A percentile compares a stretch with the other conserved stretches of the same genome.
These are phyloP conservation scores for Daedaleopsis nitida DNA, from an alignment of 768 basidiomycete species.

Conservation along the genomic window DNA sequence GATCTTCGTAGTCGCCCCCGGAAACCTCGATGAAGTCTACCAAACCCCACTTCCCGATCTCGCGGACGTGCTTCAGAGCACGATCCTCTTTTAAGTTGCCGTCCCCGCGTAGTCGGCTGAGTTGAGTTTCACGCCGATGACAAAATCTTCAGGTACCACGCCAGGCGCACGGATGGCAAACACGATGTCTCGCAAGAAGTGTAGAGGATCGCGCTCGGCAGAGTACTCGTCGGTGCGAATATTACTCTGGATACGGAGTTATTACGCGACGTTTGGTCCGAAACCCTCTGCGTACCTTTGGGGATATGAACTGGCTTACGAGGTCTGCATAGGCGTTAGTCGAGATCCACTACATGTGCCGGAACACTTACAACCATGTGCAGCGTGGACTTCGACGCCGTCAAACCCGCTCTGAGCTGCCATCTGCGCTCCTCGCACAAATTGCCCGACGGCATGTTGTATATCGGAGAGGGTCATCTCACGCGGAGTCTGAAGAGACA, in stretches of 20 bases:
- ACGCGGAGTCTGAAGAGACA: slow-evolving; percentile 64
- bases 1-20: slow-evolving; percentile 83
- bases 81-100: slow-evolving; percentile 34
- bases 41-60: slow-evolving; percentile 62
- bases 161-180: slow-evolving; percentile 53
- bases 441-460: slow-evolving; percentile 56
- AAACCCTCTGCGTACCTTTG: slow-evolving; percentile 48
- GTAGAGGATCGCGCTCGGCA: slow-evolving; percentile 45
- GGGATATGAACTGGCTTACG: slow-evolving; percentile 75
- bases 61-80: slow-evolving; percentile 60
- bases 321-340: slow-evolving; percentile 51
- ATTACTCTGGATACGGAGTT: slow-evolving; percentile 42
- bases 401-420: slow-evolving; percentile 78
- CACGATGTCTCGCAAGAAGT: slow-evolving; percentile 59
- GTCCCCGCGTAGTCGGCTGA: slow-evolving; percentile 66
- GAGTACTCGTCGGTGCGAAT: slow-evolving; percentile 64
- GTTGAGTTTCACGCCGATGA: slow-evolving; percentile 80
- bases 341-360: too few species aligned
- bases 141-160: slow-evolving; percentile 51
- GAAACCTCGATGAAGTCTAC: slow-evolving; percentile 89
- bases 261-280: not conserved
- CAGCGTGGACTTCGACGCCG: slow-evolving; percentile 82
- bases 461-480: slow-evolving; percentile 65
- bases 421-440: slow-evolving; percentile 66
- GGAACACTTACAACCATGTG: slow-evolving; percentile 75